Evolutionary conservation across 1,139 yeast genomes (phyloP).

Genomic region (Hemisphaericaspora lyxosophila): DNA sequence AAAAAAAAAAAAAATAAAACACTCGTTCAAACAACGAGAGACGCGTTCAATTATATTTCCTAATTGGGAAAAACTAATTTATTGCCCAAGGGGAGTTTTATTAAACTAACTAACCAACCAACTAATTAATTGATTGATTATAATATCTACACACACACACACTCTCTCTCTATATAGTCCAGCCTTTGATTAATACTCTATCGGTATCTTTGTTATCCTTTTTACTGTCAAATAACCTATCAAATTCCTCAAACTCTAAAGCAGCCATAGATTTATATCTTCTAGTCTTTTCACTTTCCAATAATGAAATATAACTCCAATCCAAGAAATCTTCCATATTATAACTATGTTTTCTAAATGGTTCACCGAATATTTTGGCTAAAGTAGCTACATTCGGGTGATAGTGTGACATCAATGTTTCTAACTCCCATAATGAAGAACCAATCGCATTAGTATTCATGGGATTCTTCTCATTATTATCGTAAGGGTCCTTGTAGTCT

Average conservation of each 20-base stretch:
- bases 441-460: slow-evolving; percentile 73
- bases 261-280: slow-evolving; percentile 72
- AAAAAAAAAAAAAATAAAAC: slow-evolving; percentile 9
- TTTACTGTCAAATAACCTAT: slow-evolving; percentile 32
- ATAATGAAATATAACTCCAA: slow-evolving; percentile 76
- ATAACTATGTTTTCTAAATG: slow-evolving; percentile 82
- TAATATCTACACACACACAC: too few species aligned
- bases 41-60: slow-evolving; percentile 38
- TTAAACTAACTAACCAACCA: too few species aligned
- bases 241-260: slow-evolving; percentile 70
- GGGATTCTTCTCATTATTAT: slow-evolving; percentile 67
- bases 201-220: slow-evolving; percentile 7
- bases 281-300: slow-evolving; percentile 74
- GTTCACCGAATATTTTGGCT: slow-evolving; percentile 85
- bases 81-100: too few species aligned
- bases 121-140: too few species aligned
- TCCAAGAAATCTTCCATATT: slow-evolving; percentile 93
- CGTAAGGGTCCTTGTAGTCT: slow-evolving; percentile 64
- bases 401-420: slow-evolving; percentile 78
- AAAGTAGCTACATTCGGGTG: slow-evolving; percentile 94
- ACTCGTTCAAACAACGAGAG: slow-evolving; percentile 36
- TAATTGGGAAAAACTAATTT: slow-evolving; percentile 23
- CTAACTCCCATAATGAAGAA: slow-evolving; percentile 91
- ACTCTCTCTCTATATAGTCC: slow-evolving; percentile 21
- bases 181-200: slow-evolving; percentile 23